phyloP scores from a whole-genome alignment of 2,329 filamentous ascomycete species.

The Claviceps sp. region DNA sequence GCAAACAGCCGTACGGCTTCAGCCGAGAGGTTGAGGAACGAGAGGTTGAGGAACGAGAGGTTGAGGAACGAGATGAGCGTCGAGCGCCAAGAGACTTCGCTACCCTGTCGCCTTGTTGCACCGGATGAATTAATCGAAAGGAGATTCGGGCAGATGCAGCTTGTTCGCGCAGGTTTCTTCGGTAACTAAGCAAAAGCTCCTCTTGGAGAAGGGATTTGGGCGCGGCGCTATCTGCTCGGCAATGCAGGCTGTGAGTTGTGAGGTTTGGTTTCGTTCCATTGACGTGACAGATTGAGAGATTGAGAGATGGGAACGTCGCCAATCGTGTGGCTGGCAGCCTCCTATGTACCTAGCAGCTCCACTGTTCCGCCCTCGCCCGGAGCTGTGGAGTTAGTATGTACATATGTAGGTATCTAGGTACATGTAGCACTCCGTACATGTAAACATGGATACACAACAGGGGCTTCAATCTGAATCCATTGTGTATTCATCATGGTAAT shows the following conservation, averaged over 20 bases:
- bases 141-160: background rate
- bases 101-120: background rate
- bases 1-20: background rate
- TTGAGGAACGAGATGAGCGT: background rate
- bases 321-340: conserved; percentile 2
- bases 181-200: background rate
- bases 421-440: too few species aligned
- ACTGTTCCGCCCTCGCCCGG: background rate
- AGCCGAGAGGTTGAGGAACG: background rate
- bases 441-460: too few species aligned
- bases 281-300: conserved; percentile 9
- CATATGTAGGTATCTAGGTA: too few species aligned
- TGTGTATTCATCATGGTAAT: too few species aligned
- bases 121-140: background rate
- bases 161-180: background rate
- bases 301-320: conserved; percentile 9
- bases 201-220: background rate
- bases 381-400: conserved; percentile 1
- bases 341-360: conserved; percentile 8
- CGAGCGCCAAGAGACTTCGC: background rate
- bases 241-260: background rate
- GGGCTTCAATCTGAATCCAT: too few species aligned
- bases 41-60: too few species aligned
- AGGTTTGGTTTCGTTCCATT: background rate
- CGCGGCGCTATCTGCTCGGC: background rate